Conservation (phyloP, 108 stramenopile genomes). For the Conticribra weissflogii region DNA sequence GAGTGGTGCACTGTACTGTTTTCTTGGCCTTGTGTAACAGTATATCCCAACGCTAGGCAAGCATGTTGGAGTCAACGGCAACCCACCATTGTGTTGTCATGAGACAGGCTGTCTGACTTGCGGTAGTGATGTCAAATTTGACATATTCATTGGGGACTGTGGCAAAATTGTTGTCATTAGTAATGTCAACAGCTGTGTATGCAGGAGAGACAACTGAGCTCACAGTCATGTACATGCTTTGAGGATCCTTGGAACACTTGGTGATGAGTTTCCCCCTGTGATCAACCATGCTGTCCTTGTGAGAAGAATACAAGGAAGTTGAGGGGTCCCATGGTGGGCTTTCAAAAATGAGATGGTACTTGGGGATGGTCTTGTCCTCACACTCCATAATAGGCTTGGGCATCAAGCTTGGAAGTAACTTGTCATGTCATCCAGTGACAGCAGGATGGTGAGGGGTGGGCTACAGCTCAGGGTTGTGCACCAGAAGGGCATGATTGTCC, state of each 20-base stretch:
- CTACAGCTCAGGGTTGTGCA: background rate
- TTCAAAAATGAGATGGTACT: background rate
- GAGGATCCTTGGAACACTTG: too few species aligned
- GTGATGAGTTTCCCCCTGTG: background rate
- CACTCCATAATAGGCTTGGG: background rate
- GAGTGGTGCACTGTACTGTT: constrained; percentile 36
- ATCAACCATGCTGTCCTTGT: background rate
- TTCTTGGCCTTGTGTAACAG: constrained; percentile 24
- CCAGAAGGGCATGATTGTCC: constrained; percentile 8
- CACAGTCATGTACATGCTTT: background rate
- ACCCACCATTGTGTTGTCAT: background rate
- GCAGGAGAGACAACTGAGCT: background rate
- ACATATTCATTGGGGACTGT: constrained; percentile 5
- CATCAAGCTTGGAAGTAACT: constrained; percentile 1
- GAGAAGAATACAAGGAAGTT: background rate
- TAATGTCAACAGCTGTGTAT: background rate
- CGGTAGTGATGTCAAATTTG: too few species aligned
- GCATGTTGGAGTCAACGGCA: background rate
- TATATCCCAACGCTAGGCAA: constrained; percentile 27
- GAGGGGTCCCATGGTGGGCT: constrained; percentile 3
- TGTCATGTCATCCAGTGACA: background rate
- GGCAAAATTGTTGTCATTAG: constrained; percentile 18
- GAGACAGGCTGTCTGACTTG: background rate
- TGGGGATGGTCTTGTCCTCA: background rate
- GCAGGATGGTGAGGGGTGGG: background rate